Conservation (phyloP, 768 basidiomycete species). For the Leccinum uliginosum region DNA sequence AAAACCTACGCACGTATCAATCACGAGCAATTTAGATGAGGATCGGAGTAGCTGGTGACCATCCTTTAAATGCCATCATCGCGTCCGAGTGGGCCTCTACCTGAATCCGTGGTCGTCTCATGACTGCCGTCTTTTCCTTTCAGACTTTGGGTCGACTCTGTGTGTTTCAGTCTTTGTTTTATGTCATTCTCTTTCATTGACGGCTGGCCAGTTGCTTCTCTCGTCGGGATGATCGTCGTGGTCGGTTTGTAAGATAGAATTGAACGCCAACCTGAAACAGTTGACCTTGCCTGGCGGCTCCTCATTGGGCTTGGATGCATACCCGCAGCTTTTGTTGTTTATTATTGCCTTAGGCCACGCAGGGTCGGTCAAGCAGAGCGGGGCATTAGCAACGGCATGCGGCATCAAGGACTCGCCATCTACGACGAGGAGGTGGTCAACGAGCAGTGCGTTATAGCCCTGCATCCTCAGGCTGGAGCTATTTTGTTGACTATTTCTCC, state of each 20-base stretch:
- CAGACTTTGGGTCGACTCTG: constrained; percentile 85
- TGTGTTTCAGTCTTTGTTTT: constrained; percentile 28
- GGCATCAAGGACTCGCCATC: constrained; percentile 43
- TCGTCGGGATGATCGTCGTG: constrained; percentile 60
- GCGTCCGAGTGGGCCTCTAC: constrained; percentile 83
- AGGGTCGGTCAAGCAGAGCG: constrained; percentile 66
- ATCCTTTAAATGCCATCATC: constrained; percentile 77
- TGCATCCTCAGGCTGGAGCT: constrained; percentile 54
- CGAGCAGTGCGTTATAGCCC: constrained; percentile 51
- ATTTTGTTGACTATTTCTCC: constrained; percentile 65
- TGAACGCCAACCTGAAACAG: constrained; percentile 34
- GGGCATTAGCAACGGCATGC: constrained; percentile 65
- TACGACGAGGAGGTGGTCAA: constrained; percentile 47
- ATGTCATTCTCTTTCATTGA: neutral
- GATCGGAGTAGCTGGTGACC: constrained; percentile 81
- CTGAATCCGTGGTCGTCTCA: constrained; percentile 71
- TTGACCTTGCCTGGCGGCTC: constrained; percentile 80
- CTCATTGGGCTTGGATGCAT: constrained; percentile 82
- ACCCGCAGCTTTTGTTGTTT: constrained; percentile 72
- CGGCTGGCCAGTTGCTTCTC: constrained; percentile 45
- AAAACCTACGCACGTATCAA: neutral
- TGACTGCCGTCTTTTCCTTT: constrained; percentile 77
- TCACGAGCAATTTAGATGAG: constrained; percentile 55
- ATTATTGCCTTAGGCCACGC: constrained; percentile 82
- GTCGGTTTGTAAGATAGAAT: constrained; percentile 58